Base-by-base conservation (phyloP, 2,329 filamentous ascomycete genomes). In the Pleoardoris graminearum region DNA sequence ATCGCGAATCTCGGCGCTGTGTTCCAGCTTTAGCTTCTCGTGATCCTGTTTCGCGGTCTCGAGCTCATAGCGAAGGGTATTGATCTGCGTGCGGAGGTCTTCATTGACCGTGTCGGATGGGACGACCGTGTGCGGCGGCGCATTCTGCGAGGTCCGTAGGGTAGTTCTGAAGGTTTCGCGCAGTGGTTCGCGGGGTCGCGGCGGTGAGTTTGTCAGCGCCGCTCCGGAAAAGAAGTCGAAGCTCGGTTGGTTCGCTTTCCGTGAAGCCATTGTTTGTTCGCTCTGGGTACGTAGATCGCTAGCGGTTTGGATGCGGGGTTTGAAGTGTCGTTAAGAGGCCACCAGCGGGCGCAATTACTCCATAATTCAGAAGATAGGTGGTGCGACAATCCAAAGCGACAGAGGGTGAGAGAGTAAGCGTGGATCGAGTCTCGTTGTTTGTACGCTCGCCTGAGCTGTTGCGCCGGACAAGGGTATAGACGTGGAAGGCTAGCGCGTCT, bases 41-140 rank as follows among this genome's bases (percentile, higher is more conserved):
- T 89, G 87, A 67, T 97, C 93, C 62, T 96, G 90, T 65, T 93
- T 92, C 48, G 90, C 78, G 16, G 89, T 93, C 65, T 91, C 89
- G 60, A 96, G 81, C 53, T 93, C 90, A 76, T 97, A 99, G 56
- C 87, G 87, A 45, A 97, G 78, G 0, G 91, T 90, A 56, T 92
- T 94, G 36, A 97, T 80, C 73, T 97, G 91, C 1, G 93, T 90
- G 67, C 93, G 92, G 22, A 97, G 80, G 59, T 92, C 88, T 66
- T 97, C 92, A 54, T 84, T 87, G 61, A 71, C 68, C 58, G 71
- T 67, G 50, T 79, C 76, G 23, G 74, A 65, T 39, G 73, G 59
- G n/a, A 71, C 64, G 14, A 73, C 64, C 3, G 67, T 70, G 48
- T 72, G 69, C 57, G 65, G 65, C 51, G 60, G 64, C 51, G 60